Conservation (phyloP, 495 filamentous ascomycete genomes). For the Tuber calosporum region DNA sequence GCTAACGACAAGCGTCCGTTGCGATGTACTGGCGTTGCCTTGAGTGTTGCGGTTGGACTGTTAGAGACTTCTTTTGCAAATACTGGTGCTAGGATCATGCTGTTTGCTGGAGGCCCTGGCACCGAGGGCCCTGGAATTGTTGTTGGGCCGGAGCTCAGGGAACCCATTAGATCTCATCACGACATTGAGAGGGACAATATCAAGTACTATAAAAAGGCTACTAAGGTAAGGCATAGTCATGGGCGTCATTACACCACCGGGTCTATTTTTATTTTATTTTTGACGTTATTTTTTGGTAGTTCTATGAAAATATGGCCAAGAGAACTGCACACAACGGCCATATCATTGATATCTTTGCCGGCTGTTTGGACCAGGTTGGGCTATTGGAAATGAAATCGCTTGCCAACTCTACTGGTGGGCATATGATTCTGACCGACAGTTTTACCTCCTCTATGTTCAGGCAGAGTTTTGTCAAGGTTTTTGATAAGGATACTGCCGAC, state of each 20-base stretch:
- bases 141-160: constrained; percentile 91
- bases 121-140: constrained; percentile 97
- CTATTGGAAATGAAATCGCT: constrained; percentile 98
- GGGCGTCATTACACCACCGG: neutral
- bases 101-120: constrained; percentile 89
- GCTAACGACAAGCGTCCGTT: constrained; percentile 86
- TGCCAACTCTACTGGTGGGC: constrained; percentile 89
- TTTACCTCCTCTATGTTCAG: constrained; percentile 99
- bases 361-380: constrained; percentile 96
- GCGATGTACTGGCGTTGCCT: constrained; percentile 90
- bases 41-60: constrained; percentile 88
- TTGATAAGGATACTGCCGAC: constrained; percentile 92
- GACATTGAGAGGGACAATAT: constrained; percentile 98
- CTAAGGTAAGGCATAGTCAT: constrained; percentile 61
- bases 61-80: constrained; percentile 94
- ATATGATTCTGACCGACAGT: constrained; percentile 97
- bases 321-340: constrained; percentile 94
- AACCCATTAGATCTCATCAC: constrained; percentile 96
- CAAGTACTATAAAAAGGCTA: constrained; percentile 98
- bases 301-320: constrained; percentile 96
- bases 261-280: neutral
- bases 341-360: constrained; percentile 94
- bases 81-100: constrained; percentile 89
- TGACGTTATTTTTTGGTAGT: constrained; percentile 49
- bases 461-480: constrained; percentile 94